phyloP scores from a whole-genome alignment of 2,329 filamentous ascomycete species.

The Colletotrichum theobromicola region DNA sequence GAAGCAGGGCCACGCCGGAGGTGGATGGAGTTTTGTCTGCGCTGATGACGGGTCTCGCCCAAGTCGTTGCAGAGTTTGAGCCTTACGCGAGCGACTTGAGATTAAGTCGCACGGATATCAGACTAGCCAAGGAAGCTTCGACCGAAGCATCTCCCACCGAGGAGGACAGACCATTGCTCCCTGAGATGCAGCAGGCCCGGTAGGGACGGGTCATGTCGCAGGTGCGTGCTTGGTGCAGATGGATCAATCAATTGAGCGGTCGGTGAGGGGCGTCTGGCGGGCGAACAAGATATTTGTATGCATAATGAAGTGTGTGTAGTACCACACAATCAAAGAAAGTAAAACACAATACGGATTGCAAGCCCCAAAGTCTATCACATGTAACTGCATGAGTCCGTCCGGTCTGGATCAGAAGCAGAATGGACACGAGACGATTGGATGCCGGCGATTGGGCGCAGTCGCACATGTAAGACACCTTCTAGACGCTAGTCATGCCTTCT shows the following conservation, averaged over 20 bases:
- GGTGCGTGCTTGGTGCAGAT: background rate
- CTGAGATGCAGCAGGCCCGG: conserved; percentile 34
- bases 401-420: background rate
- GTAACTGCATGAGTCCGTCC: background rate
- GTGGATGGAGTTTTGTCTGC: conserved; percentile 73
- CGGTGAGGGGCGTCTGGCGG: conserved; percentile 2
- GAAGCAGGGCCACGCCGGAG: conserved; percentile 61
- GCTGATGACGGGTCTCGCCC: conserved; percentile 68
- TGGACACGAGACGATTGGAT: conserved; percentile 13
- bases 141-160: conserved; percentile 27
- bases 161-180: conserved; percentile 11
- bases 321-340: background rate
- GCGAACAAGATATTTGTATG: background rate
- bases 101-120: conserved; percentile 73
- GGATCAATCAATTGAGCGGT: background rate
- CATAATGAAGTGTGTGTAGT: conserved; percentile 15
- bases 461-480: conserved; percentile 4
- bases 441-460: background rate
- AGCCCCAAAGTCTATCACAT: conserved; percentile 15
- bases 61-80: conserved; percentile 74
- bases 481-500: conserved; percentile 3
- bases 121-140: conserved; percentile 73
- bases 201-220: background rate
- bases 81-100: conserved; percentile 75
- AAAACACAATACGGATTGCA: background rate